phyloP scores from a whole-genome alignment of 371 early-diverging fungal species.

The Mortierella sp. region DNA sequence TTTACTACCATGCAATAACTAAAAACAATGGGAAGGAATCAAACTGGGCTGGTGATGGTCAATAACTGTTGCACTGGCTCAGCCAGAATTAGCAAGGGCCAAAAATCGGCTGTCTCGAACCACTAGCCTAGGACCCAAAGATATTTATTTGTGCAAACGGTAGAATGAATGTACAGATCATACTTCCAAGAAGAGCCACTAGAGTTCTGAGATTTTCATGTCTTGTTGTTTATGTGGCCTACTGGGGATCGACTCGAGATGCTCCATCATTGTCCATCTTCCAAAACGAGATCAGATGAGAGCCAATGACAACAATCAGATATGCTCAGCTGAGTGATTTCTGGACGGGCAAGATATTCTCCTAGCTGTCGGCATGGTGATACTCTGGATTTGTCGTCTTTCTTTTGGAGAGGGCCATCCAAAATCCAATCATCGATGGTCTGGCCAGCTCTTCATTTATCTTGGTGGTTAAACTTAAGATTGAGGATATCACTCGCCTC shows the following conservation, averaged over 20 bases:
- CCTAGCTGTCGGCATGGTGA: not conserved
- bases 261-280: slow-evolving; percentile 16
- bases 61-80: too few relatives aligned
- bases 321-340: slow-evolving; percentile 25
- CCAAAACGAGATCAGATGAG: slow-evolving; percentile 37
- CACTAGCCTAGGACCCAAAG: too few relatives aligned
- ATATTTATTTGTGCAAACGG: not conserved
- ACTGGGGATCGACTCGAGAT: slow-evolving; percentile 16
- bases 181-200: not conserved
- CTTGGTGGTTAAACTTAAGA: not conserved
- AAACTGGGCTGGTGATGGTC: too few relatives aligned
- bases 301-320: slow-evolving; percentile 39
- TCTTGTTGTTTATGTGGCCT: not conserved
- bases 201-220: not conserved
- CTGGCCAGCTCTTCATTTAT: not conserved
- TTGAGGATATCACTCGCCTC: not conserved
- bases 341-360: not conserved
- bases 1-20: too few relatives aligned
- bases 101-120: too few relatives aligned
- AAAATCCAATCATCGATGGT: slow-evolving; percentile 3
- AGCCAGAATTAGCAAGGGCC: too few relatives aligned
- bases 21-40: too few relatives aligned
- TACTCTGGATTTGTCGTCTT: not conserved
- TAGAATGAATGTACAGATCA: not conserved
- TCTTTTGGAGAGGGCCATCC: not conserved